phyloP scores from a whole-genome alignment of 73 alveolate genomes.

The Tetrahymena borealis region DNA sequence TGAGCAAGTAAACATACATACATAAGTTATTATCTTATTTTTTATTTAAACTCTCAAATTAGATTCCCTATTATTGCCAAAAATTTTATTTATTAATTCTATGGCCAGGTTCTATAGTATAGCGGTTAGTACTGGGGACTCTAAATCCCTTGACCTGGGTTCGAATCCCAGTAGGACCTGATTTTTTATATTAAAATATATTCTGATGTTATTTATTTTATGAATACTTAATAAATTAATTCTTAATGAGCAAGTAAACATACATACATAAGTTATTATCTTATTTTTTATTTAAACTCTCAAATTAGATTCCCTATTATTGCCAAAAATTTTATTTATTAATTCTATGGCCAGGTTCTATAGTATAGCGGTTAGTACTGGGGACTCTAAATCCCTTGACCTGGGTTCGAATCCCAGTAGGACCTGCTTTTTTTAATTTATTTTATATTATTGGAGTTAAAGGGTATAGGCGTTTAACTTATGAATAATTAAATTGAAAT shows the following conservation, averaged over 20 bases:
- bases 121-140: conserved; percentile 6
- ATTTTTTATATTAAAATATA: neutral
- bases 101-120: neutral
- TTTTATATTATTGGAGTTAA: neutral
- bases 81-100: neutral
- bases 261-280: neutral
- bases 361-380: conserved; percentile 3
- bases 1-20: too few species aligned
- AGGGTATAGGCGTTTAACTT: too few species aligned
- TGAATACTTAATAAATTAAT: too few species aligned
- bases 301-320: too few species aligned
- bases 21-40: neutral
- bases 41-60: too few species aligned
- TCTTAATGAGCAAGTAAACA: too few species aligned
- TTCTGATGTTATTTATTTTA: too few species aligned
- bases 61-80: neutral
- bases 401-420: conserved; percentile 6
- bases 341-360: neutral
- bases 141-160: conserved; percentile 5
- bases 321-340: neutral
- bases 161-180: conserved; percentile 5
- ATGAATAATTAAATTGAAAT: too few species aligned
- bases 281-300: neutral
- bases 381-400: conserved; percentile 5
- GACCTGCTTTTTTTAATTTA: neutral